Conservation (phyloP, 164 flowering plant genomes). For the Cinnamomum micranthum region DNA sequence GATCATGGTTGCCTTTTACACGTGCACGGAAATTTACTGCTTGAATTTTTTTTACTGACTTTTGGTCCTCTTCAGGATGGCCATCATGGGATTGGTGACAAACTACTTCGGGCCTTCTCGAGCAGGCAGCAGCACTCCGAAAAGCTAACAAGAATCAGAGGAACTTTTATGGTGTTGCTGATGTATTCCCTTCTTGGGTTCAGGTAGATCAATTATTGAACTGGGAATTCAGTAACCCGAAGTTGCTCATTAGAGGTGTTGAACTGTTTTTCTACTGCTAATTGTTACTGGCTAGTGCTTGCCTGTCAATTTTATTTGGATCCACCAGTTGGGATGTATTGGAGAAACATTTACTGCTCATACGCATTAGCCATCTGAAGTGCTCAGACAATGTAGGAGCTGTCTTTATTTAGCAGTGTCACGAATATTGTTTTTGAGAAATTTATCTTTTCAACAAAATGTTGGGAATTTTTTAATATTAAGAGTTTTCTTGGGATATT, state of each 20-base stretch:
- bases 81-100: constrained; percentile 83
- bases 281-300: no score
- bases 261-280: background rate
- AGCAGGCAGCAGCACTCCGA: constrained; percentile 7
- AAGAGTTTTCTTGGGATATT: no score
- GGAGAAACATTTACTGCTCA: no score
- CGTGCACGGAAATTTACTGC: no score
- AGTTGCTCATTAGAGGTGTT: background rate
- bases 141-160: background rate
- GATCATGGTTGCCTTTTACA: background rate
- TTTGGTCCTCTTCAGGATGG: constrained; percentile 54
- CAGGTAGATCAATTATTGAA: background rate
- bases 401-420: no score
- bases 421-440: no score
- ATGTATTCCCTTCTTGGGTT: background rate
- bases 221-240: background rate
- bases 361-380: no score
- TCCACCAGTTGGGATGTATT: background rate
- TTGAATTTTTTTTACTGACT: no score
- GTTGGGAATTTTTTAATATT: no score
- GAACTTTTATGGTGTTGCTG: background rate
- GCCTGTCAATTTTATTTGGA: background rate
- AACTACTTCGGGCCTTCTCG: constrained; percentile 73
- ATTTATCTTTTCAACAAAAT: no score
- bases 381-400: no score